A percentile compares a stretch with the other conserved stretches of the same genome.
Conservation (phyloP, 192 early-diverging fungal species). For the Polychytrium aggregatum region DNA sequence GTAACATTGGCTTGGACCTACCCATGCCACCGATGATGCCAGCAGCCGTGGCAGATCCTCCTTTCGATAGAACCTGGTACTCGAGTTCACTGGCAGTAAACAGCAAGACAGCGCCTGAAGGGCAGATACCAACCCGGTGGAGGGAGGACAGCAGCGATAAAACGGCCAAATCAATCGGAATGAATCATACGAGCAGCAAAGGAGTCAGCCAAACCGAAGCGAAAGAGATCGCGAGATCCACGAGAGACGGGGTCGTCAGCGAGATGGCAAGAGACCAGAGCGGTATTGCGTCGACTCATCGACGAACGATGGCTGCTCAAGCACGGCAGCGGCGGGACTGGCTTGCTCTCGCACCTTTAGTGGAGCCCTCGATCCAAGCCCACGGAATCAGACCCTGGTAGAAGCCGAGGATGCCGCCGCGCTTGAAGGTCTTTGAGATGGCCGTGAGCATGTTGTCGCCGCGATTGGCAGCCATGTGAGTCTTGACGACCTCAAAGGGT, state of each 20-base stretch:
- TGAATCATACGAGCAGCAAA: no score
- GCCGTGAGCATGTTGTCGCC: conserved; percentile 65
- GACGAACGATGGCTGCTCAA: no score
- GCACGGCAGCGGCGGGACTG: not conserved
- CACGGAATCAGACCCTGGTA: conserved; percentile 80
- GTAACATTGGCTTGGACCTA: no score
- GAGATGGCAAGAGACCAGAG: no score
- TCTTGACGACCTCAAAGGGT: conserved; percentile 60
- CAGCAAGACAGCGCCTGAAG: conserved; percentile 61
- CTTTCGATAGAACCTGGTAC: conserved; percentile 36
- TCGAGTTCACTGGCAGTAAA: conserved; percentile 62
- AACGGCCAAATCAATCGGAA: no score
- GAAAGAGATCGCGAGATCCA: not conserved
- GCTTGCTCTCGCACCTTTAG: conserved; percentile 26
- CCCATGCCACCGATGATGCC: conserved; percentile 86
- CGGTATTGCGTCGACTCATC: no score
- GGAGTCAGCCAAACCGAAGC: conserved; percentile 11
- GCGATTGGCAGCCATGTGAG: conserved; percentile 58
- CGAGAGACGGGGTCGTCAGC: not conserved
- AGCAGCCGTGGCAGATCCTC: conserved; percentile 24
- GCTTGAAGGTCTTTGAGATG: conserved; percentile 62
- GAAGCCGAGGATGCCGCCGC: conserved; percentile 82
- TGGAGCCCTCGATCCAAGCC: conserved; percentile 66
- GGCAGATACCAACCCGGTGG: no score
- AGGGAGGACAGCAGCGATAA: no score